Conservation (phyloP, 2,329 filamentous ascomycete species). For the Massarina eburnea region DNA sequence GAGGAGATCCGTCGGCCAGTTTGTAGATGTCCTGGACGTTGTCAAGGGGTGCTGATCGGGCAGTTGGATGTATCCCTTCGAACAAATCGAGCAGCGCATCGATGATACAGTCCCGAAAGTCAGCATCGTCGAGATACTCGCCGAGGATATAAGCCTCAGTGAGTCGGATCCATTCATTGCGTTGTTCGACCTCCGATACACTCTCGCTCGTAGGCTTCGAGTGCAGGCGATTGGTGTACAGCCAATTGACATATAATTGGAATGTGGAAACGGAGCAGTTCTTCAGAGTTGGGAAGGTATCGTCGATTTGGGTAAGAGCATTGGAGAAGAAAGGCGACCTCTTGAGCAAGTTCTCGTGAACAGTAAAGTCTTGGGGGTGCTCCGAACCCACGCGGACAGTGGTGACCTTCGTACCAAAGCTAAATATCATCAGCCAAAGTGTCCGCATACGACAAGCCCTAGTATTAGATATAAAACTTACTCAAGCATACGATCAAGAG, state of each 20-base stretch:
- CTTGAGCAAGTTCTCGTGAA: conserved; percentile 1
- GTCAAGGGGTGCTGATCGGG: neutral
- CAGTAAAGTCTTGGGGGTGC: conserved; percentile 6
- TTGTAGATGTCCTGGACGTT: conserved; percentile 2
- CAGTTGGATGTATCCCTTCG: neutral
- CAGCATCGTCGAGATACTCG: conserved; percentile 8
- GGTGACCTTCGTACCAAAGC: conserved; percentile 5
- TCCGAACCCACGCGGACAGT: conserved; percentile 5
- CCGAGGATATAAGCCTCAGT: conserved; percentile 10
- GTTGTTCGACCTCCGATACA: neutral
- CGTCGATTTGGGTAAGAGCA: neutral
- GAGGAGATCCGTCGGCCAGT: neutral
- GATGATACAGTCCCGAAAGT: conserved; percentile 12
- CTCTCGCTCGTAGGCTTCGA: neutral
- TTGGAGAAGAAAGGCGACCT: conserved; percentile 1
- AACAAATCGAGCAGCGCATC: conserved; percentile 9
- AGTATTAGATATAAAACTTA: too few species aligned
- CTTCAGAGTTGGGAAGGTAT: neutral
- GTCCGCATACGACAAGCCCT: neutral
- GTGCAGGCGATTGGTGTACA: conserved; percentile 5
- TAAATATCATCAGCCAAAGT: neutral
- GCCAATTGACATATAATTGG: conserved; percentile 7
- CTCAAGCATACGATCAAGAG: too few species aligned
- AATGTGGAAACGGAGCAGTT: neutral
- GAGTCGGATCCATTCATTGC: conserved; percentile 1